Base-by-base conservation (phyloP, 2,329 filamentous ascomycete species). In the Lojkania enalia region DNA sequence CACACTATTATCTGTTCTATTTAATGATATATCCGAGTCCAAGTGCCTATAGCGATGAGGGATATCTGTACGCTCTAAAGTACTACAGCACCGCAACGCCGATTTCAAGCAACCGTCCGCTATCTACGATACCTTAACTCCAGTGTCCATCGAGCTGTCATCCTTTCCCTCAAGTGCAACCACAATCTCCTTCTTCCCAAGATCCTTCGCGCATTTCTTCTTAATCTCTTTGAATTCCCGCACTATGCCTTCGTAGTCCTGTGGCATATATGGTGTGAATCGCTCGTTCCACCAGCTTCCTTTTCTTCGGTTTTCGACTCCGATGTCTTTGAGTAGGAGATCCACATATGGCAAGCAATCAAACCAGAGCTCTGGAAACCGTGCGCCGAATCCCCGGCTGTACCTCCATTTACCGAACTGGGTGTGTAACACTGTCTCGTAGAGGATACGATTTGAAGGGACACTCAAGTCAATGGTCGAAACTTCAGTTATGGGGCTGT, bases 321-420 rank as follows among this genome's bases (percentile, higher is more conserved):
- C 57, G 3, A 67, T 25, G 27, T 67, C 60, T 16, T 39, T 44
- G n/a, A 65, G 31, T 41, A 67, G 35, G n/a, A 61, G 23, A 33
- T 65, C 64, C 2, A 64, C 47, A 29, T 66, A 66, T 12, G 63
- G 64, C 19, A 67, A 31, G 14, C 49, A 54, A 29, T 67, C 63
- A 21, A 66, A 66, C 39, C 56, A 56, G 2, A 68, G 39, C 29
- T 68, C 62, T 0, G 63, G 62, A 14, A 66, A 56, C 0, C 54
- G 43, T 5, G 56, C 56, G 7, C 63, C 64, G 41, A 61, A 65
- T 0, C 61, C 64, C 21, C 48, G 46, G 13, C 59, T 61, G 25
- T 66, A 60, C 2, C 66, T 51, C 61, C 58, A 66, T 18, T 60
- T 61, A 2, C 51, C 50, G 30, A 61, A 69, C 20, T 63, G 63